phyloP scores from a whole-genome alignment of 257 asterid genomes.

The Solanum paucissectum region DNA sequence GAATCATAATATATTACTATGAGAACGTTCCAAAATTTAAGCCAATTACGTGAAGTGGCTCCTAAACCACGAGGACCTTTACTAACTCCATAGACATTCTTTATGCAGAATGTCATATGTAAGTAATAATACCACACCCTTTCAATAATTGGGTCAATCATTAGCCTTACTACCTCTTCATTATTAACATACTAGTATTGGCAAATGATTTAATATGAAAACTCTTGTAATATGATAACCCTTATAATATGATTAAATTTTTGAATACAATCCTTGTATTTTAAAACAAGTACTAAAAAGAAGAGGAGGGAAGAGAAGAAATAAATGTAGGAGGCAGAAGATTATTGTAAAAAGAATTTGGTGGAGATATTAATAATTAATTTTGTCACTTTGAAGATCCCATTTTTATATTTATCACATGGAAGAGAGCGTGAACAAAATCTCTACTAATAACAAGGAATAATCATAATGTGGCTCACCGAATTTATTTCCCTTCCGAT shows the following conservation, averaged over 20 bases:
- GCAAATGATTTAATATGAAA: neutral
- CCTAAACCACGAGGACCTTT: too few species aligned
- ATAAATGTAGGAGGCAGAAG: neutral
- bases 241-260: too few species aligned
- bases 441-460: neutral
- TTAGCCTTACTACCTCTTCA: too few species aligned
- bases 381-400: slow-evolving; percentile 8
- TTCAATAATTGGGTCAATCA: too few species aligned
- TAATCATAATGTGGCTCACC: neutral
- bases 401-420: slow-evolving; percentile 24
- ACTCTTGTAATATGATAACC: too few species aligned
- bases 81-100: too few species aligned
- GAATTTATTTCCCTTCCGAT: neutral
- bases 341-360: neutral
- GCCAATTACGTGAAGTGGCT: too few species aligned
- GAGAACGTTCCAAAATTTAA: too few species aligned
- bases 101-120: too few species aligned
- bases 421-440: slow-evolving; percentile 20
- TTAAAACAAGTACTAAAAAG: neutral
- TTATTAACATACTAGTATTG: too few species aligned
- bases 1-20: too few species aligned
- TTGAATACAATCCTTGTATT: neutral
- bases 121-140: too few species aligned
- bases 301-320: neutral
- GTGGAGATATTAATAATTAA: neutral